Base-by-base conservation (phyloP, 176 grass and related monocot genomes). In the Canna indica region DNA sequence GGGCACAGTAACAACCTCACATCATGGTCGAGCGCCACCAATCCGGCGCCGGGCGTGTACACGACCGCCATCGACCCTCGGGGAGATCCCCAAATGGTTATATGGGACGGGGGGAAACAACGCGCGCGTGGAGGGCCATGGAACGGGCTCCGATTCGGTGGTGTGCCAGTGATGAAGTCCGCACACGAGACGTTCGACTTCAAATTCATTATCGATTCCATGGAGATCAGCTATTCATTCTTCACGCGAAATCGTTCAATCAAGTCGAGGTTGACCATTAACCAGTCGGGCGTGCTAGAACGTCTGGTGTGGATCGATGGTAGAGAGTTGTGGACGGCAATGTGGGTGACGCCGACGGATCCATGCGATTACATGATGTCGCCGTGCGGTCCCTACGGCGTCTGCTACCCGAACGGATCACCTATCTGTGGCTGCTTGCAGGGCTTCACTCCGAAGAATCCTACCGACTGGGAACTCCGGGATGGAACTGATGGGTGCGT, bases 81-180 rank as follows among this genome's bases (percentile, higher is more conserved):
- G 3, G 64, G 64, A 14, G 57, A n/a, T 25, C 57, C 57, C 57
- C 57, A 60, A 9, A 14, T 26, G 20, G 3, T 26, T 0, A 18
- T 59, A 24, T 59, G 54, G 54, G 3, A 7, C 17, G 54, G 54
- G 24, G 7, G 15, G 54, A 24, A 13, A n/a, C 73, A 62, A 47
- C 48, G 44, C 30, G 87, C 86, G 76, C 78, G 83, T 0, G 85
- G 76, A 17, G 87, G 91, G 25, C 91, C 84, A 25, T 95, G 91
- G 91, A 85, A 90, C 71, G 91, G 91, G 26, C 41, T 81, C 15
- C 84, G 68, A 13, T 87, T 90, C 72, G 90, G 82, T 78, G 91
- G 91, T 48, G 79, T 83, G 73, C 91, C 91, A 4, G 84, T 85
- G 69, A 89, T 95, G n/a, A n/a, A n/a, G n/a, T n/a, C n/a, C 47